Conservation (phyloP, 805 yeast species). For the Lipomyces lipofer region DNA sequence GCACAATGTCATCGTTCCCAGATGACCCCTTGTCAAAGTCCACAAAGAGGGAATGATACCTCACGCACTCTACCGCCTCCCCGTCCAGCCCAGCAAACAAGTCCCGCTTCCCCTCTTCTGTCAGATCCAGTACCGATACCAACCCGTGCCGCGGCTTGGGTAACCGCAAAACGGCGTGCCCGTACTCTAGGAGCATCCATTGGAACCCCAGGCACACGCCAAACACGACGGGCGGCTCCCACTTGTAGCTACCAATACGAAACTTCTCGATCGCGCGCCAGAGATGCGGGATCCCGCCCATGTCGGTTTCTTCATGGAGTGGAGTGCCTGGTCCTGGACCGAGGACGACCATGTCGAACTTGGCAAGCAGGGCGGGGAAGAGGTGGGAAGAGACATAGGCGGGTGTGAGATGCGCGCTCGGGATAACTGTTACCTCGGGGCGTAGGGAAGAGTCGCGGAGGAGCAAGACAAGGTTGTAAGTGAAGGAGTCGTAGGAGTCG, state of each 20-base stretch:
- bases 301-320: slow-evolving; percentile 50
- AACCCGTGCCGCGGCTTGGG: slow-evolving; percentile 81
- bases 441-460: slow-evolving; percentile 37
- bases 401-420: slow-evolving; percentile 36
- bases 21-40: slow-evolving; percentile 24
- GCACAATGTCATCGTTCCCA: slow-evolving; percentile 43
- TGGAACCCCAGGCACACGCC: slow-evolving; percentile 97
- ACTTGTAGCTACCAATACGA: slow-evolving; percentile 9
- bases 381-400: slow-evolving; percentile 50
- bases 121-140: slow-evolving; percentile 51
- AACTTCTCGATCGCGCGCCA: slow-evolving; percentile 44
- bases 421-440: slow-evolving; percentile 38
- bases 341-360: slow-evolving; percentile 72
- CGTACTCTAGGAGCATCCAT: slow-evolving; percentile 64
- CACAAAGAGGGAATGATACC: slow-evolving; percentile 85
- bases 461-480: slow-evolving; percentile 72
- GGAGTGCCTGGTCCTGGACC: slow-evolving; percentile 99
- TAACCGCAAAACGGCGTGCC: slow-evolving; percentile 56
- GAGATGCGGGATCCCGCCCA: slow-evolving; percentile 67
- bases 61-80: slow-evolving; percentile 59
- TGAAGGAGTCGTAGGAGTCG: slow-evolving; percentile 95
- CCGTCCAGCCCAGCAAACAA: slow-evolving; percentile 45
- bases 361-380: slow-evolving; percentile 47
- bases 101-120: slow-evolving; percentile 37
- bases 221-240: slow-evolving; percentile 48